A percentile compares a stretch with the other conserved stretches of the same genome.
Evolutionary conservation across 805 yeast genomes (phyloP).

Genomic region (Myxozyma neglecta): DNA sequence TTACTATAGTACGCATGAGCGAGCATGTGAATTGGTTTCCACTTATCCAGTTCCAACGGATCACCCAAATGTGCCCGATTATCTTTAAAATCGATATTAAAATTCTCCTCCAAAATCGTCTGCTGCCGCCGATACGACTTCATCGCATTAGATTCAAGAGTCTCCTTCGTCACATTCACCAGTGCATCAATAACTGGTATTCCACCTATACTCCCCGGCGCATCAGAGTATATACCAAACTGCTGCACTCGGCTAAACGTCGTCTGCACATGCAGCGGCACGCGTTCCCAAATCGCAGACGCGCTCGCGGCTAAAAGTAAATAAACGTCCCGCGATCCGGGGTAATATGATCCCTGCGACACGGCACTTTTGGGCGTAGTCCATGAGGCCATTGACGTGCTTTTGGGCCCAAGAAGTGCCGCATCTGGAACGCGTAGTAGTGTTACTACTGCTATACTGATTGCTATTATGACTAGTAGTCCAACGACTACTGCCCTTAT

Average conservation of each 20-base stretch:
- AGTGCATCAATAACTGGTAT: slow-evolving; percentile 39
- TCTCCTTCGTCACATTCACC: slow-evolving; percentile 12
- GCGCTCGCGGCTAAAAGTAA: slow-evolving; percentile 41
- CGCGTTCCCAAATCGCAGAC: slow-evolving; percentile 39
- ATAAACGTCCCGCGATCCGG: slow-evolving; percentile 14
- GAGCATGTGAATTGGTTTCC: slow-evolving; percentile 42
- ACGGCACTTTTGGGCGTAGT: not conserved
- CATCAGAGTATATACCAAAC: slow-evolving; percentile 41
- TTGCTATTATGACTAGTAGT: too few relatives aligned
- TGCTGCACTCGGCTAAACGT: slow-evolving; percentile 36
- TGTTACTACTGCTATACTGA: too few relatives aligned
- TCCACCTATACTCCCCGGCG: slow-evolving; percentile 38
- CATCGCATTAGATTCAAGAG: slow-evolving; percentile 17
- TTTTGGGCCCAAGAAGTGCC: too few relatives aligned
- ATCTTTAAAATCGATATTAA: slow-evolving; percentile 1
- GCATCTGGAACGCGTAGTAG: too few relatives aligned
- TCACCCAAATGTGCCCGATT: slow-evolving; percentile 17
- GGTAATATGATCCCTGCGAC: not conserved
- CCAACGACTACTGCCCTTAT: too few relatives aligned
- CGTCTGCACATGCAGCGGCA: slow-evolving; percentile 41
- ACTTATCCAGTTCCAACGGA: slow-evolving; percentile 43
- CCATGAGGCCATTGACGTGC: too few relatives aligned
- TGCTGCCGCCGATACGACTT: slow-evolving; percentile 32
- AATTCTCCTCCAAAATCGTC: slow-evolving; percentile 1
- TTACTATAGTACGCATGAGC: slow-evolving; percentile 38